A percentile compares a stretch with the other conserved stretches of the same genome.
These are phyloP conservation scores for Leucosporidium creatinivorum DNA, from an alignment of 768 basidiomycete genomes.

Conservation along the genomic window DNA sequence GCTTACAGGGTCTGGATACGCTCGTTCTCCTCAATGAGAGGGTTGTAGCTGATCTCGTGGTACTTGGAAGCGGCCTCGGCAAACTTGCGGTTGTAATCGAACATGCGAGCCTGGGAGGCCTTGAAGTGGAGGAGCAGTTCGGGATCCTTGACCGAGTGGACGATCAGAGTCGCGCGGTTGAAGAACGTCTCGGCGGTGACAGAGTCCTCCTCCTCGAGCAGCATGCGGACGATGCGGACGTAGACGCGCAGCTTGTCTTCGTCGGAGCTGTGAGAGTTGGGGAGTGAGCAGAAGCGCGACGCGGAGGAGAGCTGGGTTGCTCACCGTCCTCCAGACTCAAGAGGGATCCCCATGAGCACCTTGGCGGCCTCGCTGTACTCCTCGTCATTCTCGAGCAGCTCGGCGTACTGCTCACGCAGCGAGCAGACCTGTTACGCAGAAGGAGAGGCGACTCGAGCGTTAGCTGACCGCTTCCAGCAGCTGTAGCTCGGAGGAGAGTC, in stretches of 20 bases:
- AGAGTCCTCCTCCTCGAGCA: slow-evolving; percentile 93
- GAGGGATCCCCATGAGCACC: slow-evolving; percentile 82
- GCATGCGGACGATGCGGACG: slow-evolving; percentile 84
- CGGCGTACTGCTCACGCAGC: slow-evolving; percentile 79
- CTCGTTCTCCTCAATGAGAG: slow-evolving; percentile 86
- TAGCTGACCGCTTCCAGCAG: background rate
- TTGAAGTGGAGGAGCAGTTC: slow-evolving; percentile 78
- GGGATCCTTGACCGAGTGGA: slow-evolving; percentile 69
- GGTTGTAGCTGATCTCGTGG: slow-evolving; percentile 60
- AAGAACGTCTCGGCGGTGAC: slow-evolving; percentile 98
- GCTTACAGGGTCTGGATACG: slow-evolving; percentile 82
- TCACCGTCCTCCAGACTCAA: slow-evolving; percentile 82
- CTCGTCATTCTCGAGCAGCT: slow-evolving; percentile 79
- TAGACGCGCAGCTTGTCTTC: slow-evolving; percentile 83
- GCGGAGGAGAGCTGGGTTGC: slow-evolving; percentile 26
- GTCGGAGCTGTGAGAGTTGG: slow-evolving; percentile 50
- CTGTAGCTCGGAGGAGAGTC: background rate
- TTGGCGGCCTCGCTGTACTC: slow-evolving; percentile 90
- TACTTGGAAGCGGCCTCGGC: slow-evolving; percentile 88
- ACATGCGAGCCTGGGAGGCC: slow-evolving; percentile 87
- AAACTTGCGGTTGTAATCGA: slow-evolving; percentile 85
- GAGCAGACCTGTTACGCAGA: slow-evolving; percentile 61
- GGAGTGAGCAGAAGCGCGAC: background rate
- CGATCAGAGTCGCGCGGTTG: slow-evolving; percentile 84
- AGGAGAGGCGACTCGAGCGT: background rate